These are phyloP conservation scores for Trichoderma harzianum DNA, from an alignment of 2,329 filamentous ascomycete species.

Conservation along the genomic window DNA sequence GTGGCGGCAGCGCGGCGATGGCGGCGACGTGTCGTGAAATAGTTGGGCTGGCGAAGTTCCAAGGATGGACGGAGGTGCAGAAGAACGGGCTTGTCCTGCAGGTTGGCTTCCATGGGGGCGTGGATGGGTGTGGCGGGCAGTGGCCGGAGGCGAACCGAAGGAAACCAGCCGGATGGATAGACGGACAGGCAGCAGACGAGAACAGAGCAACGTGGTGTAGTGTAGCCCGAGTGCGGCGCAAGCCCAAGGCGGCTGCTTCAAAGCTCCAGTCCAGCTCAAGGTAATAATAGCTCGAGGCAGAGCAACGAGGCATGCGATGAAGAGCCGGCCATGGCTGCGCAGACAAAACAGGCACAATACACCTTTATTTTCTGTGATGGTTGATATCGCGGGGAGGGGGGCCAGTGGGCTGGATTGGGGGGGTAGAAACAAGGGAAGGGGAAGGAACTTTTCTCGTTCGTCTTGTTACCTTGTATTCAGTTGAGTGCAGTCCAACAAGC, in stretches of 20 bases:
- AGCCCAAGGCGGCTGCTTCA: constrained; percentile 17
- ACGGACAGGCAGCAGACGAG: not conserved
- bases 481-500: not conserved
- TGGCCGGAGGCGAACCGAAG: constrained; percentile 9
- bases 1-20: constrained; percentile 41
- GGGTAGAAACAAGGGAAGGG: not conserved
- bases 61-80: constrained; percentile 41
- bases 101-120: constrained; percentile 37
- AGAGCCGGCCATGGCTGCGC: constrained; percentile 4
- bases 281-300: not conserved
- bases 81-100: constrained; percentile 47
- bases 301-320: not conserved
- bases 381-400: not conserved
- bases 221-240: constrained; percentile 16
- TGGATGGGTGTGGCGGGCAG: constrained; percentile 24
- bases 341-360: not conserved
- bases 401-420: not conserved
- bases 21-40: constrained; percentile 61
- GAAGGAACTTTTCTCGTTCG: not conserved
- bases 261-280: not conserved
- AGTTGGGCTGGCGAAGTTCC: constrained; percentile 48
- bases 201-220: constrained; percentile 6
- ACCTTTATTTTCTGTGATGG: not conserved
- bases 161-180: constrained; percentile 6
- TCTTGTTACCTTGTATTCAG: constrained; percentile 15